Base-by-base conservation (phyloP, 106 monocot genomes). In the Dendrobium catenatum region DNA sequence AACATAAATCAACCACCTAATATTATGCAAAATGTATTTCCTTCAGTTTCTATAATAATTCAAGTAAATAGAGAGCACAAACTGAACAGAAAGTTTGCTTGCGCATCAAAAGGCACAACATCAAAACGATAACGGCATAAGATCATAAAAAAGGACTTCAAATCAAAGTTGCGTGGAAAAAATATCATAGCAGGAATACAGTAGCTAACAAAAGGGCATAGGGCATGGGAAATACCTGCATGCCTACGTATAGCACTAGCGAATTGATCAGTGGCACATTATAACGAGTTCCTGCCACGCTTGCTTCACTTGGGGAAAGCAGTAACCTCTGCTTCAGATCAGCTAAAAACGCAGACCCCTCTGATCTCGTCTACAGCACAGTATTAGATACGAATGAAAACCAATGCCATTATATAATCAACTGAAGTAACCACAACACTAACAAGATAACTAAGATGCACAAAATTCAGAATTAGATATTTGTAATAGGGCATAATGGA, bases 231-330 rank as follows among this genome's bases (percentile, higher is more conserved):
- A 51, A 80, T 86, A 98, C 97, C 94, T 98, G 97, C 89, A 98
- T 95, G 68, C 97, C 97, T 9, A 95, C 91, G 83, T 95, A 98
- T 75, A 98, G 94, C 19, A 95, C 97, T 68, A 98, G 84, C n/a
- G 97, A 98, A 46, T 98, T 98, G 15, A 98, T 91, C 49, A 98
- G 59, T 19, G 97, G 97, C 27, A 93, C 93, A 87, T 98, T 95
- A 75, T 95, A 98, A 61, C 89, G 97, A n/a, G 97, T 95, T 75
- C 94, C 97, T 48, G 91, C 89, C 49, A 82, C 54, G 47, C 37
- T 80, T 72, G 83, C 89, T 81, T 98, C 97, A 82, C 48, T 87
- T 46, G 37, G 89, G 37, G 94, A 88, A 67, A 98, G 94, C 72
- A 91, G 81, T 29, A 98, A 66, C 79, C 85, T 89, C 80, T 89